Base-by-base conservation (phyloP, 805 yeast species). In the Nakazawaea wickerhamii region DNA sequence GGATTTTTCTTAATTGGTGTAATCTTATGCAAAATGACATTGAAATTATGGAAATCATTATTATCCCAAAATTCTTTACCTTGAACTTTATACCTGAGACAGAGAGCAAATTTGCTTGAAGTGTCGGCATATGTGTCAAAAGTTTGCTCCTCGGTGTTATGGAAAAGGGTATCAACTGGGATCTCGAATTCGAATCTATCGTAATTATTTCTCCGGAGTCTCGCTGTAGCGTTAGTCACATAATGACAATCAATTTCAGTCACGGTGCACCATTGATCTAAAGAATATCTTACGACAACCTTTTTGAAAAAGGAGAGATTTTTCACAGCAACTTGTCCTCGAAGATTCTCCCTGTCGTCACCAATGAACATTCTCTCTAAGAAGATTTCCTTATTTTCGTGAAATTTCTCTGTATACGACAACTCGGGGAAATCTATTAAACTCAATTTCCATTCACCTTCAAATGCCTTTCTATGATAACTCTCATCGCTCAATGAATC, bases 251-350 rank as follows among this genome's bases (percentile, higher is more conserved):
- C 79, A 25, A 82, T 73, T 55, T 84, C 91, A 32, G 78, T 70
- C 18, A 81, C 76, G 0, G 95, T 81, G 33, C 64, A 65, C 98
- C 98, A 90, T 53, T 70, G 64, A 58, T 91, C 88, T 49, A 79
- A 67, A 0, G 96, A 77, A 62, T 87, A 90, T 42, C 89, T 70
- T 13, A 85, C 72, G 13, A 77, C 72, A 15, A 91, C 83, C 21
- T 62, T 55, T 60, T 90, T 90, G 27, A 77, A 71, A 60, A 69
- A 90, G 9, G 82, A 69, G 4, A 86, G 41, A 63, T 90, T 91
- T 53, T 77, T 75, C 21, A 85, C 96, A 2, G 91, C 85, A 36
- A 90, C 68, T 41, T 79, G 80, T 1, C 96, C 97, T 39, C 76
- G 58, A 13, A 90, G 63, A 43, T 65, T 67, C 45, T 71, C 70